Conservation (phyloP, 208 protist genomes). For the Wallacemonas sp. region DNA sequence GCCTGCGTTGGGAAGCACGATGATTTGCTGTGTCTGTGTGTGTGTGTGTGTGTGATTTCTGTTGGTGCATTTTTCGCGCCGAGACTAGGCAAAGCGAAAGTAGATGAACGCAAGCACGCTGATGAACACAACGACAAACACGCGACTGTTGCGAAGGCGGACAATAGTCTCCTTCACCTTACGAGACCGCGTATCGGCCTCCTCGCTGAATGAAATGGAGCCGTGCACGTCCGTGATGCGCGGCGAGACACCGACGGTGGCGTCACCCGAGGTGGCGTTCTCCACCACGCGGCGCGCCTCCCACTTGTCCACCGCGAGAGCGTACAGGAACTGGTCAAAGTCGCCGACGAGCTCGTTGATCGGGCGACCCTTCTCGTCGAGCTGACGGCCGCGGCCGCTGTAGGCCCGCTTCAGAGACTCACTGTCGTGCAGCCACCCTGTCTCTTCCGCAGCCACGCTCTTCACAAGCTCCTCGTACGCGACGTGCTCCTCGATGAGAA, state of each 20-base stretch:
- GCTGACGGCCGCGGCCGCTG: neutral
- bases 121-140: conserved; percentile 5
- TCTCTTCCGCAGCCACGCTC: conserved; percentile 44
- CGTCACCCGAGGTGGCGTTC: neutral
- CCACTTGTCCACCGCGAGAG: neutral
- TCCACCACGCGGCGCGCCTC: neutral
- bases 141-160: conserved; percentile 6
- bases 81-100: conserved; percentile 2
- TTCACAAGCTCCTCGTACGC: conserved; percentile 55
- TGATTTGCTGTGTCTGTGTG: no score
- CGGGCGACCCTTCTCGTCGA: neutral
- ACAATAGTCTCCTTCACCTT: neutral
- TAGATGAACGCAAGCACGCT: conserved; percentile 7
- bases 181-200: neutral
- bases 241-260: neutral
- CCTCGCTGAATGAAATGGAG: conserved; percentile 6
- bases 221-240: neutral
- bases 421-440: conserved; percentile 35
- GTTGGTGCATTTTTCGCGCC: no score
- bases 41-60: no score
- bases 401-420: neutral
- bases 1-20: no score
- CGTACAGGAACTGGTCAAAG: conserved; percentile 2
- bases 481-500: conserved; percentile 77
- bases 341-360: neutral